Base-by-base conservation (phyloP, 768 basidiomycete genomes). In the Chalciporus sphaerocephalus region DNA sequence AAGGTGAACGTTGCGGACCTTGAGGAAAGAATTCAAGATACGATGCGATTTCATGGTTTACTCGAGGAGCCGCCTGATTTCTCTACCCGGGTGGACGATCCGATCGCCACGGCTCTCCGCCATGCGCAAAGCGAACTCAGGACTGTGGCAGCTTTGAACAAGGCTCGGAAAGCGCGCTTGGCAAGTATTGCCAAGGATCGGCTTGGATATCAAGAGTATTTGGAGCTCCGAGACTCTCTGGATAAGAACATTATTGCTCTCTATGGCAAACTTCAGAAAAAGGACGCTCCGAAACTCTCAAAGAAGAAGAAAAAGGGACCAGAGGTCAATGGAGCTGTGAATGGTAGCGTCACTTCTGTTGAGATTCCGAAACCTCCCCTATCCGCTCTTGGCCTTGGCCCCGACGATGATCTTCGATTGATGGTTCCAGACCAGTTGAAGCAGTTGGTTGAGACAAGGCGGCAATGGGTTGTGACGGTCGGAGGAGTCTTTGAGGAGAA, bases 171-270 rank as follows among this genome's bases (percentile, higher is more conserved):
- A 61, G 66, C 69, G 23, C 82, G 87, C 4, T 76, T 98, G 2
- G 75, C 75, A 12, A 70, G 74, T 12, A 78, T 93, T 50, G 92
- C 93, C 22, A 81, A 85, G 48, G 90, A 93, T 58, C 80, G 93
- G 17, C 75, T 98, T 15, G 92, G 85, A 6, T 90, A 92, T 60
- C 89, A 92, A 58, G 95, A 98, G 59, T 98, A 95, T 69, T 67
- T 90, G 46, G 87, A 90, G 23, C 65, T 80, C 7, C 81, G 93
- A 15, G 92, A 95, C 51, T 75, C 85, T 4, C 78, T 98, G 39
- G 94, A 98, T 72, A 86, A 81, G 70, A 83, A 84, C 55, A 90
- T 97, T 61, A 72, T 77, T 37, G 73, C 69, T 15, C 71, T 84
- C 9, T 96, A 86, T 69, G 61, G 78, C 42, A 92, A 87, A 65